Conservation (phyloP, 805 yeast genomes). For the Candida nemodendra region DNA sequence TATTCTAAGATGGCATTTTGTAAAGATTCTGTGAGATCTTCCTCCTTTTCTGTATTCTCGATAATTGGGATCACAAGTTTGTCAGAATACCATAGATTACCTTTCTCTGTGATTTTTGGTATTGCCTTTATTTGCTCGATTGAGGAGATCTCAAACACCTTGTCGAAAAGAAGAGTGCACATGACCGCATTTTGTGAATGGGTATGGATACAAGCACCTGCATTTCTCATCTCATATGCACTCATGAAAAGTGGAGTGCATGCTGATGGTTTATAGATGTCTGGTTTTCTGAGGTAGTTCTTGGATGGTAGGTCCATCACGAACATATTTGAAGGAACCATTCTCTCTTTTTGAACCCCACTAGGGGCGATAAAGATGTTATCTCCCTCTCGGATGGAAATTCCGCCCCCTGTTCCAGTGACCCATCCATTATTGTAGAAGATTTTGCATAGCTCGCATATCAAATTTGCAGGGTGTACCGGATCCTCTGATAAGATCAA, state of each 20-base stretch:
- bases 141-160: constrained; percentile 71
- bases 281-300: constrained; percentile 59
- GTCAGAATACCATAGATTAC: constrained; percentile 70
- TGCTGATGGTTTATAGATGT: constrained; percentile 78
- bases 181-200: constrained; percentile 89
- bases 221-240: constrained; percentile 60
- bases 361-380: constrained; percentile 82
- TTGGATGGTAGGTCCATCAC: constrained; percentile 59
- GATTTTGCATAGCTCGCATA: constrained; percentile 74
- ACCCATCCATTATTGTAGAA: constrained; percentile 88
- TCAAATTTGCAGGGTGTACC: constrained; percentile 76
- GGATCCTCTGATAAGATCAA: constrained; percentile 24
- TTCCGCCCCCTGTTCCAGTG: constrained; percentile 96
- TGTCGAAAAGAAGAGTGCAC: constrained; percentile 66
- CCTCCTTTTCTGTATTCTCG: constrained; percentile 87
- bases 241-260: constrained; percentile 88
- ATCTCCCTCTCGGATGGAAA: constrained; percentile 64
- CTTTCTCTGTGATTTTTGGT: constrained; percentile 65
- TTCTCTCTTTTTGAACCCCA: constrained; percentile 93
- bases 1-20: constrained; percentile 62
- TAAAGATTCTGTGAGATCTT: constrained; percentile 68
- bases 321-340: constrained; percentile 79
- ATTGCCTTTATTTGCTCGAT: constrained; percentile 93
- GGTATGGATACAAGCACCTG: constrained; percentile 93
- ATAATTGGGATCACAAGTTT: constrained; percentile 84